Evolutionary conservation across 1,284 basidiomycete genomes (phyloP).

Genomic region (Ganoderma lingzhi): DNA sequence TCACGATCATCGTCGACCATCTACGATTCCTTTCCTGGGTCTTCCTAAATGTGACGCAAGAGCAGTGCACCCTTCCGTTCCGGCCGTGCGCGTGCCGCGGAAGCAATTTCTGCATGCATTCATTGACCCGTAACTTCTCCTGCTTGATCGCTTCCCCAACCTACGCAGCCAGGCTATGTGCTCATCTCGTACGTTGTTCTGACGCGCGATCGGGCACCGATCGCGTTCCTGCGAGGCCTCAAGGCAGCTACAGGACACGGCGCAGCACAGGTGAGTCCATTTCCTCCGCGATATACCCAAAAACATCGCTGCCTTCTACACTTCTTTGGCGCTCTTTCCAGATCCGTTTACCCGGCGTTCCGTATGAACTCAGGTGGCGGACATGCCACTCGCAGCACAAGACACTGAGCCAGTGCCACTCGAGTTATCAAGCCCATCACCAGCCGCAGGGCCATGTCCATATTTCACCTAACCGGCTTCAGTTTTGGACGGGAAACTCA

Average conservation of each 20-base stretch:
- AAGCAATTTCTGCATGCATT: slow-evolving; percentile 11
- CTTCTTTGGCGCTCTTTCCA: neutral
- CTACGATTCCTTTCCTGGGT: slow-evolving; percentile 21
- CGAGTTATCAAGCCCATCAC: slow-evolving; percentile 16
- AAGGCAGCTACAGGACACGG: neutral
- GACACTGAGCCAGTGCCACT: neutral
- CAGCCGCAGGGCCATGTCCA: neutral
- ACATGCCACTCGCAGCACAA: neutral
- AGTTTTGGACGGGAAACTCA: neutral
- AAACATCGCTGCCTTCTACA: neutral
- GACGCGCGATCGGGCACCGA: neutral
- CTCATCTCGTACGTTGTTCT: neutral
- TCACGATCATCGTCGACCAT: slow-evolving; percentile 14
- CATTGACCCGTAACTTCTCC: neutral
- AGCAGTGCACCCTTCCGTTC: slow-evolving; percentile 11
- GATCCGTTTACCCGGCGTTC: slow-evolving; percentile 10
- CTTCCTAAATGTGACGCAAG: slow-evolving; percentile 3
- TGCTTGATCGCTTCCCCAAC: slow-evolving; percentile 1
- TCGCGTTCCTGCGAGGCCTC: slow-evolving; percentile 4
- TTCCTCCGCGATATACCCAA: neutral
- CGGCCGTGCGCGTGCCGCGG: slow-evolving; percentile 11
- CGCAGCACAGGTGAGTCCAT: slow-evolving; percentile 8
- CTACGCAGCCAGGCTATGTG: slow-evolving; percentile 3
- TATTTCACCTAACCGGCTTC: slow-evolving; percentile 1
- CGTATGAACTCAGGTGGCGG: neutral